Evolutionary conservation across 2,329 filamentous ascomycete genomes (phyloP).

Genomic region (Hortaea sp.): DNA sequence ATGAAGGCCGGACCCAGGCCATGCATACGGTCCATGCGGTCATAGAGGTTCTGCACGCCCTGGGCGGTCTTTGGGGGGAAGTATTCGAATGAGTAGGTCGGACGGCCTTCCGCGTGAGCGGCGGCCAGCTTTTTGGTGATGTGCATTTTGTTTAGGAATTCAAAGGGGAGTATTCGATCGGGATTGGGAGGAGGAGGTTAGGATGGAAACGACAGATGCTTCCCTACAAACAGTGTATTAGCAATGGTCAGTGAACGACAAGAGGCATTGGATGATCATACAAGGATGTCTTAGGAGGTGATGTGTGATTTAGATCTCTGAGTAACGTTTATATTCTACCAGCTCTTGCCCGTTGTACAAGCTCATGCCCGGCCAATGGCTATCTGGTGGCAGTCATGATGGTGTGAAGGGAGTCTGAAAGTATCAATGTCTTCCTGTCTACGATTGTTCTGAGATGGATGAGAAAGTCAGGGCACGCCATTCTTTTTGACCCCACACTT

Average conservation of each 20-base stretch:
- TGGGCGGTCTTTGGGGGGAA: constrained; percentile 96
- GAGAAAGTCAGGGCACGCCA: neutral
- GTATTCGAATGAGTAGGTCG: constrained; percentile 98
- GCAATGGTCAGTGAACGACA: no score
- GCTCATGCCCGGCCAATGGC: constrained; percentile 15
- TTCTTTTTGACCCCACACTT: neutral
- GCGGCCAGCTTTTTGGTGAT: constrained; percentile 85
- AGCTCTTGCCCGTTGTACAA: constrained; percentile 26
- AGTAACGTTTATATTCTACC: constrained; percentile 22
- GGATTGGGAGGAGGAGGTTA: neutral
- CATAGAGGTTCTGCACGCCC: constrained; percentile 98
- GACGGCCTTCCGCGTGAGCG: constrained; percentile 65
- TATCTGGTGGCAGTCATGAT: neutral
- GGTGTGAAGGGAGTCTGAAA: no score
- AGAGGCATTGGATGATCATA: no score
- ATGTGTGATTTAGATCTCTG: constrained; percentile 11
- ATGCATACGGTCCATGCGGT: constrained; percentile 99
- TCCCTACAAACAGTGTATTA: no score
- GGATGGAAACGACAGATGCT: no score
- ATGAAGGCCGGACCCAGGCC: constrained; percentile 88
- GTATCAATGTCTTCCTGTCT: no score
- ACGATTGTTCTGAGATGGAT: neutral
- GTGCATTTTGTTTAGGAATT: constrained; percentile 62
- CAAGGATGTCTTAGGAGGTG: neutral
- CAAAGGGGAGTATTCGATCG: neutral